Base-by-base conservation (phyloP, 2,329 filamentous ascomycete genomes). In the Epichloe elymi region DNA sequence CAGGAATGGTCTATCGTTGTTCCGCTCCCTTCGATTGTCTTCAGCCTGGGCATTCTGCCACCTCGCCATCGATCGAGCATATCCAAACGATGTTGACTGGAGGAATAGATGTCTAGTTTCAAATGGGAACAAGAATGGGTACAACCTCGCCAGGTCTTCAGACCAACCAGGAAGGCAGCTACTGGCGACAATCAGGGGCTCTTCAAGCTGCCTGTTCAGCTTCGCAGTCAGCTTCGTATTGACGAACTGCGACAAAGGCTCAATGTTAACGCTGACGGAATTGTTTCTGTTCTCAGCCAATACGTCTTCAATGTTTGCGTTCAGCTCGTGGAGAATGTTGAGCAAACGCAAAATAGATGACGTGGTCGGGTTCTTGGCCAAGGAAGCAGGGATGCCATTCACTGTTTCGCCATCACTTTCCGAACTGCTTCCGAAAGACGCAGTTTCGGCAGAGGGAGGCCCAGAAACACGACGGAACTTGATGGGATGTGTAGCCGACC, bases 161-260 rank as follows among this genome's bases (percentile, higher is more conserved):
- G 88, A 94, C 93, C 93, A 98, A 62, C 80, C 88, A 4, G 93
- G 93, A 38, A 98, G 74, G 64, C 93, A 98, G 62, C 91, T 95
- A 70, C 93, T 97, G 4, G 93, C 93, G 48, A 98, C 93, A 57
- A 98, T 94, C 56, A 98, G 72, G 10, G 93, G 93, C 68, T 98
- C 94, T 63, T 98, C 93, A 12, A 98, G 73, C 65, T 98, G 94
- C 30, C 93, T 84, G 63, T 98, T 98, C 51, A 98, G 78, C 70
- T 98, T 98, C 1, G 93, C 94, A 0, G 93, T 98, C 38, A 98
- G 78, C 67, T 98, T 98, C 0, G 93, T 96, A 63, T 98, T 98
- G 68, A 98, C 93, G 60, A 98, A 98, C 59, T 97, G 90, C 2
- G 90, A 85, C 45, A 94, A 68, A 0, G 91, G 87, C 67, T 97